phyloP scores from a whole-genome alignment of 2,329 filamentous ascomycete species.

The Trematosphaeria pertusa region DNA sequence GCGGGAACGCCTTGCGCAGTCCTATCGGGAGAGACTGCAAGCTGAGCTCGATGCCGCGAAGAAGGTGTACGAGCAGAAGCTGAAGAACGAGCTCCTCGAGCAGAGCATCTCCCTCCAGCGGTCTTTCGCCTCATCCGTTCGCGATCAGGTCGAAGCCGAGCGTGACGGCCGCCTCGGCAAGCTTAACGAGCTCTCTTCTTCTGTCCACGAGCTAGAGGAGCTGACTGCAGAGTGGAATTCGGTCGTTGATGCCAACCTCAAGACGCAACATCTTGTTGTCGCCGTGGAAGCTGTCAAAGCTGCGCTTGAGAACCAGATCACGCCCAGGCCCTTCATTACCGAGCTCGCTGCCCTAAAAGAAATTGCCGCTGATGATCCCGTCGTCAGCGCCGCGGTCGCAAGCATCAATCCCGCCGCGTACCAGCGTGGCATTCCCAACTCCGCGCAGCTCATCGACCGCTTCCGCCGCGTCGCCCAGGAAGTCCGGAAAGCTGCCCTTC shows the following conservation, averaged over 20 bases:
- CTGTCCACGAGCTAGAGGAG: slow-evolving; percentile 83
- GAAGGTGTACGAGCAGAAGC: slow-evolving; percentile 80
- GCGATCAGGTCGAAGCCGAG: slow-evolving; percentile 84
- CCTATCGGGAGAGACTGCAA: slow-evolving; percentile 81
- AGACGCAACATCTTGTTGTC: slow-evolving; percentile 94
- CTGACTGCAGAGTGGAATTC: slow-evolving; percentile 89
- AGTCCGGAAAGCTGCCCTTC: slow-evolving; percentile 90
- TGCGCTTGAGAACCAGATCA: slow-evolving; percentile 75
- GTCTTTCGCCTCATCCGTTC: slow-evolving; percentile 79
- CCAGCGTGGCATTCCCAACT: slow-evolving; percentile 85
- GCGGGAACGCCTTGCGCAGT: slow-evolving; percentile 77
- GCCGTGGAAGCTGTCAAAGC: slow-evolving; percentile 92
- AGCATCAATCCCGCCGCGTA: slow-evolving; percentile 94
- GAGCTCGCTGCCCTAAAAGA: slow-evolving; percentile 96
- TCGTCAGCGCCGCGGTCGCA: slow-evolving; percentile 93
- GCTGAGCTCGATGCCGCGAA: slow-evolving; percentile 80
- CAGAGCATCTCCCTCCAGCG: slow-evolving; percentile 90
- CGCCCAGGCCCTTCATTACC: slow-evolving; percentile 84
- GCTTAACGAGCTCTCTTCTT: slow-evolving; percentile 77
- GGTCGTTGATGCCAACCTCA: slow-evolving; percentile 87
- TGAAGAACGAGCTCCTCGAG: slow-evolving; percentile 85
- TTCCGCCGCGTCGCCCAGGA: slow-evolving; percentile 92
- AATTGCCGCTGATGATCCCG: slow-evolving; percentile 80
- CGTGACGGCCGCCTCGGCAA: slow-evolving; percentile 86
- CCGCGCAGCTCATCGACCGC: slow-evolving; percentile 87